Conservation (phyloP, 306 rosid genomes). For the Chamaecrista fasciculata region DNA sequence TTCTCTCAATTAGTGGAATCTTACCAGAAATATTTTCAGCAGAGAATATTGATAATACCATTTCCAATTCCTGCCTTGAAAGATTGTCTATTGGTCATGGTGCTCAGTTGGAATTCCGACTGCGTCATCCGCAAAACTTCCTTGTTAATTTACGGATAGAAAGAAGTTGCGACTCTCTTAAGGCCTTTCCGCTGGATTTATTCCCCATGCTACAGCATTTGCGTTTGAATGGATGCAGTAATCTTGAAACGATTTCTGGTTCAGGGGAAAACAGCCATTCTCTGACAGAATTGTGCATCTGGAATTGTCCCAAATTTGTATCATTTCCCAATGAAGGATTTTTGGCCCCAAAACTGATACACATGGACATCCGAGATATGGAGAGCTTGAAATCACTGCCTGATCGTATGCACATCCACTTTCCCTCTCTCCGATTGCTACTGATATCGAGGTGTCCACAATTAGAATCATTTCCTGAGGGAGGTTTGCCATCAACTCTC, state of each 20-base stretch:
- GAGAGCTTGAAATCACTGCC: no score
- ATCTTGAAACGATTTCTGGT: not conserved
- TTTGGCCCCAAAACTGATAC: no score
- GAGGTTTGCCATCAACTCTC: conserved; percentile 5
- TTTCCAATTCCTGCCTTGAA: not conserved
- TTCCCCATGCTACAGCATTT: not conserved
- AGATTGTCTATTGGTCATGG: not conserved
- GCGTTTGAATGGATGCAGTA: not conserved
- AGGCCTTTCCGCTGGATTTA: not conserved
- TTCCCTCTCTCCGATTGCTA: not conserved
- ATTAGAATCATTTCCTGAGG: not conserved
- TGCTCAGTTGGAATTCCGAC: not conserved
- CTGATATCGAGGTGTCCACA: not conserved
- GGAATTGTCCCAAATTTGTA: not conserved
- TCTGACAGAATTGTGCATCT: not conserved
- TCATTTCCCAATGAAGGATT: not conserved
- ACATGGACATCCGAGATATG: no score
- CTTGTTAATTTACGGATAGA: not conserved
- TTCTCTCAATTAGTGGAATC: not conserved
- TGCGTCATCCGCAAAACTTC: not conserved
- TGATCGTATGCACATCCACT: not conserved
- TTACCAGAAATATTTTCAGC: not conserved
- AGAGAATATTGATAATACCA: not conserved
- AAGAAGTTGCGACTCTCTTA: not conserved
- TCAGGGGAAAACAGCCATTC: not conserved